phyloP scores from a whole-genome alignment of 2,329 filamentous ascomycete species.

The Sporothrix brunneoviolacea region DNA sequence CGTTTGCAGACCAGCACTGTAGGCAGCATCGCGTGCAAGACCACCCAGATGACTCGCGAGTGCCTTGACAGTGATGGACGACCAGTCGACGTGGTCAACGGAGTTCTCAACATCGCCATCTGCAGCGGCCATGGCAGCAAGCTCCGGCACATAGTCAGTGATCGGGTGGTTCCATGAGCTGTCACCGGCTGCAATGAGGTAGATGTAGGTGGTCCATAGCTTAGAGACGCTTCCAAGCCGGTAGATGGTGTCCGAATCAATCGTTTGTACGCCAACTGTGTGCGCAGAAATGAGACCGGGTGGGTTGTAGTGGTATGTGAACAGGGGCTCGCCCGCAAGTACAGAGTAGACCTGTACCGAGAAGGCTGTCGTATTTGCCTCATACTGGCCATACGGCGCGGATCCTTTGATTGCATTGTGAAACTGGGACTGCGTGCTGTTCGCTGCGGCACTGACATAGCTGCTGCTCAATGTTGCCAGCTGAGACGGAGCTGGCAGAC shows the following conservation, averaged over 20 bases:
- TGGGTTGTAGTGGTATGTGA: not conserved
- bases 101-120: too few relatives aligned
- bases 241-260: constrained; percentile 29
- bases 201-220: constrained; percentile 25
- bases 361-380: not conserved
- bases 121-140: constrained; percentile 12
- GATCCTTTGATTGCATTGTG: not conserved
- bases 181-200: constrained; percentile 20
- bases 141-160: constrained; percentile 23
- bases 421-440: not conserved
- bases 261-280: constrained; percentile 1
- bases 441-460: not conserved
- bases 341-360: constrained; percentile 6
- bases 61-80: constrained; percentile 18
- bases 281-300: not conserved
- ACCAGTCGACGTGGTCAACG: constrained; percentile 5
- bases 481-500: not conserved
- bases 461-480: not conserved
- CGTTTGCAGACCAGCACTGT: not conserved
- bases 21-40: constrained; percentile 13
- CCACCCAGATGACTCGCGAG: constrained; percentile 21
- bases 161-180: constrained; percentile 22
- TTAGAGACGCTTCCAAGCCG: constrained; percentile 31
- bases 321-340: not conserved
- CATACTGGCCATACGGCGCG: not conserved